Evolutionary conservation across 352 stramenopile genomes (phyloP).

Genomic region (Phytophthora pluvialis): DNA sequence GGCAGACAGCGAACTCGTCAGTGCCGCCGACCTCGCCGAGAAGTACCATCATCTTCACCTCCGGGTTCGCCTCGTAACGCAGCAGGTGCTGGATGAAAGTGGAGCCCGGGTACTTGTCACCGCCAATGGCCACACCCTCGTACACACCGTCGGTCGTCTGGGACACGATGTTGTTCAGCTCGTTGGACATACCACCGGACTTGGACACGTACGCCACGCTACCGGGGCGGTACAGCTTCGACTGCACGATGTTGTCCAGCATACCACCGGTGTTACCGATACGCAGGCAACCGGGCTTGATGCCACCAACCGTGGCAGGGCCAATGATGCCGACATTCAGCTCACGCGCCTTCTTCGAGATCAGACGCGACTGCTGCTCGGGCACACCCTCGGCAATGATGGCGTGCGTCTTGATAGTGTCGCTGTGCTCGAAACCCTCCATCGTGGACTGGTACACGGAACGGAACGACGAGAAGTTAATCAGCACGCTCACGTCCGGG

Average conservation of each 20-base stretch:
- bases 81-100: conserved; percentile 97
- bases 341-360: conserved; percentile 93
- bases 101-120: conserved; percentile 96
- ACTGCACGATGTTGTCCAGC: conserved; percentile 98
- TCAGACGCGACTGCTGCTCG: conserved; percentile 94
- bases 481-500: conserved; percentile 92
- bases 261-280: conserved; percentile 98
- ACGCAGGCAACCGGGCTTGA: conserved; percentile 96
- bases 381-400: conserved; percentile 98
- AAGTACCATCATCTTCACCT: conserved; percentile 97
- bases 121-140: conserved; percentile 94
- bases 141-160: conserved; percentile 96
- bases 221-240: conserved; percentile 96
- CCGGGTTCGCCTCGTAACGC: conserved; percentile 95
- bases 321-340: conserved; percentile 96
- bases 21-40: conserved; percentile 96
- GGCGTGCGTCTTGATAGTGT: conserved; percentile 95
- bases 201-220: conserved; percentile 97
- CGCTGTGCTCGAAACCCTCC: conserved; percentile 94
- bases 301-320: conserved; percentile 96
- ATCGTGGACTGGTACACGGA: conserved; percentile 96
- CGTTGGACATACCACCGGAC: conserved; percentile 97
- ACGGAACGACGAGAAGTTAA: conserved; percentile 98
- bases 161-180: conserved; percentile 98
- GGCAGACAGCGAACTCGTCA: conserved; percentile 96